Conservation (phyloP, 2,329 filamentous ascomycete genomes). For the Colletotrichum sp. region DNA sequence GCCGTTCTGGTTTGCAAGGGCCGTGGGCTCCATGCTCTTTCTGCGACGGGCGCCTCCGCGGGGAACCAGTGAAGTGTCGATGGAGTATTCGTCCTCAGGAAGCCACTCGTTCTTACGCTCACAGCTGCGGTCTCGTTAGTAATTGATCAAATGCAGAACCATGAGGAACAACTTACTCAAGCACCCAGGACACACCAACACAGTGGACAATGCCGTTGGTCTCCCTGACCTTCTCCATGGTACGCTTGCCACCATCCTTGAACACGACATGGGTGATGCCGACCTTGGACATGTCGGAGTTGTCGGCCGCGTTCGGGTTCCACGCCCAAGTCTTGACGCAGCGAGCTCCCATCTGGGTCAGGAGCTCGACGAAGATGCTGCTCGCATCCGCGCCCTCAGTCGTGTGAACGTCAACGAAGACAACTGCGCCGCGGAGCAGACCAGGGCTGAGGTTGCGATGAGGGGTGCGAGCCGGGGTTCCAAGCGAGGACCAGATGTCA, state of each 20-base stretch:
- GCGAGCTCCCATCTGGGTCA: conserved; percentile 81
- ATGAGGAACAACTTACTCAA: conserved; percentile 71
- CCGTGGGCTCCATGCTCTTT: conserved; percentile 82
- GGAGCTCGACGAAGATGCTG: conserved; percentile 79
- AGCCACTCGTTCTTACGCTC: conserved; percentile 80
- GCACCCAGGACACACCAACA: conserved; percentile 86
- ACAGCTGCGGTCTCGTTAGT: conserved; percentile 54
- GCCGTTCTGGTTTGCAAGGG: conserved; percentile 72
- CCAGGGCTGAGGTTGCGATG: conserved; percentile 56
- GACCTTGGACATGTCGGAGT: conserved; percentile 53
- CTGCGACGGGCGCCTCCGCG: conserved; percentile 74
- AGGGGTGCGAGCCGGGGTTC: conserved; percentile 62
- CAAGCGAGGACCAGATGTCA: conserved; percentile 58
- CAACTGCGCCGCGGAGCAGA: conserved; percentile 73
- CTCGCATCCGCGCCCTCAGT: conserved; percentile 82
- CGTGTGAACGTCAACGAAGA: conserved; percentile 85
- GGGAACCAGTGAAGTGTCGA: conserved; percentile 71
- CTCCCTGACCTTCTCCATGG: conserved; percentile 79
- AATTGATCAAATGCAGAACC: background rate
- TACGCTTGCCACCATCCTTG: conserved; percentile 84
- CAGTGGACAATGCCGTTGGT: conserved; percentile 79
- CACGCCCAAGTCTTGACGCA: conserved; percentile 80
- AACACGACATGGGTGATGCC: conserved; percentile 89
- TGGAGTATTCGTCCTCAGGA: conserved; percentile 71
- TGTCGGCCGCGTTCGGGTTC: conserved; percentile 56